Evolutionary conservation across 148 eudicot genomes (phyloP), one percentile per base, ranked within the genome.

Genomic region (Suaeda aralocaspica): DNA sequence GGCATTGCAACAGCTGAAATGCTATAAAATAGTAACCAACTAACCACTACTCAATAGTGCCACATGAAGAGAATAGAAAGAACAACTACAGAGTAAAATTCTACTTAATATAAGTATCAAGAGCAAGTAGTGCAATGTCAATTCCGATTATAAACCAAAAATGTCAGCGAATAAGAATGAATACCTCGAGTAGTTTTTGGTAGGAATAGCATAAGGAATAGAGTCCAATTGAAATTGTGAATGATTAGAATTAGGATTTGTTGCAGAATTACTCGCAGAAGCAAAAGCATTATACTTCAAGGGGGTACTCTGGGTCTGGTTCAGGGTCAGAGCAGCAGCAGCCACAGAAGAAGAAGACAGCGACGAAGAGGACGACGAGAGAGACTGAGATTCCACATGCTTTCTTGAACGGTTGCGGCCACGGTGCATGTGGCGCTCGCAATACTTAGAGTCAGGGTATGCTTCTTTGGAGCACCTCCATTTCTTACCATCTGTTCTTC

Each of bases 401-500:
- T 77, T 77, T 77, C 76, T 77, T 77, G 80, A 77, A 77, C 80
- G 80, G 41, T 59, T 77, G 69, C 76, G 76, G 64, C 76, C 80
- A 66, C 80, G 72, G 73, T 77, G 68, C 80, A 77, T 72, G 76
- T 77, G 80, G 52, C 80, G 76, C 69, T 79, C 82, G 53, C 82
- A 79, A 74, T 79, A 79, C 61, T 75, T 79, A 19, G 78, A 74
- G 68, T 74, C 82, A 18, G 72, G 74, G 33, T 70, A 69, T 9
- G 82, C 78, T 34, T 79, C 82, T 46, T 67, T 79, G 1, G 82
- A 71, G 39, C 82, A 79, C 75, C 82, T 66, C 82, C 82, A 79
- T 42, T 74, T 74, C 50, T 79, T 74, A 0, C 78, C 82, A 56
- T 79, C 82, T 18, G 82, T 79, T 52, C 82, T 79, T 59, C 78